Conservation (phyloP, 2,329 filamentous ascomycete genomes). For the Malbranchea zuffiana region DNA sequence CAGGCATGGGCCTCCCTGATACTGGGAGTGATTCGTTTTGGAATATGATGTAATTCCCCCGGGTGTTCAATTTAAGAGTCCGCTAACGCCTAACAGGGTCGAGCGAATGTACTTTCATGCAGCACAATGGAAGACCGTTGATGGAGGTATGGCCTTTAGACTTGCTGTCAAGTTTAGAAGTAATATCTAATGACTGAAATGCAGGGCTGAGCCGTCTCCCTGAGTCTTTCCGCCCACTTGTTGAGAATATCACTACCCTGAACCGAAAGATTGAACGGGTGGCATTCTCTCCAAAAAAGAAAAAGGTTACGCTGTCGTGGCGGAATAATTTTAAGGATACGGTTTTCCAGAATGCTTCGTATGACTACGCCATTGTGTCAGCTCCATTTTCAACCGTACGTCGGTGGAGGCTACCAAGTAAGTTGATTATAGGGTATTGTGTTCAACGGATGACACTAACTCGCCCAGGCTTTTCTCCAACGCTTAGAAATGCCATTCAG, state of each 20-base stretch:
- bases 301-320: slow-evolving; percentile 2
- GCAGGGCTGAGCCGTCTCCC: slow-evolving; percentile 19
- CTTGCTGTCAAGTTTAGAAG: too few relatives aligned
- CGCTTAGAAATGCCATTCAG: too few relatives aligned
- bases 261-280: slow-evolving; percentile 17
- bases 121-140: slow-evolving; percentile 1
- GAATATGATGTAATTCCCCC: background rate
- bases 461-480: too few relatives aligned
- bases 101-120: slow-evolving; percentile 1
- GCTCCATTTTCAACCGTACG: slow-evolving; percentile 30
- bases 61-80: too few relatives aligned
- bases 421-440: too few relatives aligned
- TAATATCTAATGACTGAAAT: too few relatives aligned
- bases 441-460: too few relatives aligned
- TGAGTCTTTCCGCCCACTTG: slow-evolving; percentile 27
- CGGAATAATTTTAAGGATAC: background rate
- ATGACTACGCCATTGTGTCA: slow-evolving; percentile 32
- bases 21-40: background rate
- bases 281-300: background rate
- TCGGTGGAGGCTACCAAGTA: slow-evolving; percentile 29
- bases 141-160: slow-evolving; percentile 3
- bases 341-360: slow-evolving; percentile 11
- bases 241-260: slow-evolving; percentile 19
- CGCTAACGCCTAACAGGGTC: too few relatives aligned
- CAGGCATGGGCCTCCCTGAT: too few relatives aligned